Evolutionary conservation across 345 rosid genomes (phyloP), one percentile per base, ranked within the genome.

Genomic region (Syzygium aromaticum): DNA sequence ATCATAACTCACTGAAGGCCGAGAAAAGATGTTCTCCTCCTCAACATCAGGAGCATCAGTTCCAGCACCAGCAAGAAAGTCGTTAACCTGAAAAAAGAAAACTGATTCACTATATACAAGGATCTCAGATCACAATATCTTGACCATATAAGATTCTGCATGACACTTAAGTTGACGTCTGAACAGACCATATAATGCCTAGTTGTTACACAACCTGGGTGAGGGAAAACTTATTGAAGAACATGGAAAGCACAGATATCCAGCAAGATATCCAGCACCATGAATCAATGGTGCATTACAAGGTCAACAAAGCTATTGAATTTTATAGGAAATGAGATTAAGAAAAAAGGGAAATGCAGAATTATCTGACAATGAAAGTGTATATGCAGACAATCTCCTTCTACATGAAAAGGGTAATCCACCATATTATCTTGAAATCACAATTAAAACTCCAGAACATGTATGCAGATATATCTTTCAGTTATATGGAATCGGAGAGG

Each of bases 1-100:
- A 89, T 98, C 99, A 89, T 98, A 98, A 86, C 99, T 96, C 88
- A 96, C 95, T 67, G 99, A 96, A 88, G 96, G 95, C 91, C 98
- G 94, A 78, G 99, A 93, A 86, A 93, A 87, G 61, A 95, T 92
- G 89, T 96, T 96, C 90, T 97, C 98, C 89, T 98, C 99, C 83
- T 98, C 99, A 87, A 98, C 99, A 92, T 98, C 99, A 13, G 99
- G 99, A 86, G 99, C 99, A 92, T 98, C 99, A 38, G 99, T 96
- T 90, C 99, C 98, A 67, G 95, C 97, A 89, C 99, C 99, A 87
- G 98, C 93, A 73, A 98, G 94, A 92, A 96, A 96, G 88, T 98
- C 99, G 53, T 98, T 96, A 89, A 98, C 99, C 99, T 98, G 89
- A 53, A 88, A 89, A n/a, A 86, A 87, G 84, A 77, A 64, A n/a